Conservation (phyloP, 2,329 filamentous ascomycete species). For the Saccharata proteae region DNA sequence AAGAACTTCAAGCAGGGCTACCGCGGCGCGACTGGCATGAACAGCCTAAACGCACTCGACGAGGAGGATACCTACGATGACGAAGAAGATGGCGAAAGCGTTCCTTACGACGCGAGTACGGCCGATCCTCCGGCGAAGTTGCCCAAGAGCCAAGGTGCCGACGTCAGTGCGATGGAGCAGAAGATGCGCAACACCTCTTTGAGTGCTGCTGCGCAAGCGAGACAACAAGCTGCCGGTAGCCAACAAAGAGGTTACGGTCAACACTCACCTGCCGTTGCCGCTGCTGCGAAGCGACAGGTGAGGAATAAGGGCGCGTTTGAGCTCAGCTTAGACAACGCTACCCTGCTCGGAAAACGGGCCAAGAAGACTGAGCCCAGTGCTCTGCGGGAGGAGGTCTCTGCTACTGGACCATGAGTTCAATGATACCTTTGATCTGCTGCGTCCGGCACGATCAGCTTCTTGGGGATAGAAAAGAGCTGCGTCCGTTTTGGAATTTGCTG, state of each 20-base stretch:
- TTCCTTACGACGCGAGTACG: conserved; percentile 36
- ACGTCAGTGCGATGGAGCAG: conserved; percentile 67
- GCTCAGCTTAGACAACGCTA: conserved; percentile 81
- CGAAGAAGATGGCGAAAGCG: conserved; percentile 53
- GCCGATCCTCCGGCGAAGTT: conserved; percentile 49
- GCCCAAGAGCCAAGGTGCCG: conserved; percentile 50
- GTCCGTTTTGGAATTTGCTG: too few relatives aligned
- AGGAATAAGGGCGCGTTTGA: conserved; percentile 77
- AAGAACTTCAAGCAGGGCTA: conserved; percentile 69
- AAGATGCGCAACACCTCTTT: conserved; percentile 78
- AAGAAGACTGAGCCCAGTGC: conserved; percentile 37
- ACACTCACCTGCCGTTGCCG: conserved; percentile 72
- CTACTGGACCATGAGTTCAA: conserved; percentile 15
- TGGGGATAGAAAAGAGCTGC: too few relatives aligned
- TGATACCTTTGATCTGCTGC: too few relatives aligned
- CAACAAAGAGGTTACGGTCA: conserved; percentile 70
- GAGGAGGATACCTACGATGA: conserved; percentile 53
- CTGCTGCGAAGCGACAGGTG: conserved; percentile 72
- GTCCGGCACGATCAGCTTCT: too few relatives aligned
- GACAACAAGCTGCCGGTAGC: conserved; percentile 34
- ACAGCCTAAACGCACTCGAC: conserved; percentile 51
- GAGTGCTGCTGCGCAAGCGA: conserved; percentile 49
- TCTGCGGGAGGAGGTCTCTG: conserved; percentile 31
- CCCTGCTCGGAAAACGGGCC: conserved; percentile 62
- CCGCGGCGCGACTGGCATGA: conserved; percentile 52